These are phyloP conservation scores for Carex myosuroides DNA, from an alignment of 176 grass and related monocot genomes.

Conservation along the genomic window DNA sequence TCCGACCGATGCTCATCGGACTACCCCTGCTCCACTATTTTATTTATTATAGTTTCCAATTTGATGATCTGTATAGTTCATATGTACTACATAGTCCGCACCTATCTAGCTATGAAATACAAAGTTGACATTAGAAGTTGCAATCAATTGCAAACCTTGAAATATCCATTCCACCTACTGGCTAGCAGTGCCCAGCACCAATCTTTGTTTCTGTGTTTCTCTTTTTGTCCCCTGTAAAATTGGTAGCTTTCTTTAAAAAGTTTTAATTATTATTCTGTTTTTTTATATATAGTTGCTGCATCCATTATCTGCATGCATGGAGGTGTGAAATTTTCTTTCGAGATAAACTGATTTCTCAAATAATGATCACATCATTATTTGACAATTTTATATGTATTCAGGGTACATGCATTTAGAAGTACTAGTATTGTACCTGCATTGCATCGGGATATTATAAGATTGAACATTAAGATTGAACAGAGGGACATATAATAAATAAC, in stretches of 20 bases:
- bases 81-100: background rate
- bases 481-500: too few relatives aligned
- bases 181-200: conserved; percentile 12
- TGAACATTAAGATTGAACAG: too few relatives aligned
- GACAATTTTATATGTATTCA: too few relatives aligned
- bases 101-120: background rate
- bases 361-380: too few relatives aligned
- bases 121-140: conserved; percentile 10
- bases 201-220: background rate
- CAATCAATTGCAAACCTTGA: conserved; percentile 19
- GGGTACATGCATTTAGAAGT: background rate
- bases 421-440: too few relatives aligned
- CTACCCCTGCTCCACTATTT: background rate
- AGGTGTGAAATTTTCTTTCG: too few relatives aligned
- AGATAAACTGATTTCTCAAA: too few relatives aligned
- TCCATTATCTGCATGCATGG: background rate
- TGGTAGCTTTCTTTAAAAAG: background rate
- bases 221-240: background rate
- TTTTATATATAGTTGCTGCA: background rate
- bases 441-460: too few relatives aligned
- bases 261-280: background rate
- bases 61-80: background rate
- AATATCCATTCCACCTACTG: conserved; percentile 12
- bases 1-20: too few relatives aligned
- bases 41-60: background rate